Conservation (phyloP, 2,329 filamentous ascomycete species). For the Dactylellina parvicollis region DNA sequence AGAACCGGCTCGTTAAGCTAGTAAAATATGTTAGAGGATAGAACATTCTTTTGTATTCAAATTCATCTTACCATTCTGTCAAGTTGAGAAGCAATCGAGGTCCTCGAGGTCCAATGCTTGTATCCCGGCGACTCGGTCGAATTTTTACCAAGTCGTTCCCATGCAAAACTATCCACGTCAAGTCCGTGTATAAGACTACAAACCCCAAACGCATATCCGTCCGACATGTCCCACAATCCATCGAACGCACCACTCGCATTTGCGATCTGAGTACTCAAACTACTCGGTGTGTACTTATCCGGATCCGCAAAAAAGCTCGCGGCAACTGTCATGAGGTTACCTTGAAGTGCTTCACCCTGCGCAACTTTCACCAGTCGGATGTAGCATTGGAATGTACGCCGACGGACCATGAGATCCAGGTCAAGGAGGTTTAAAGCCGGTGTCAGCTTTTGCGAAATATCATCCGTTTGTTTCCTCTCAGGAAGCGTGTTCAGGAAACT, state of each 20-base stretch:
- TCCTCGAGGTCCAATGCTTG: slow-evolving; percentile 58
- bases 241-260: slow-evolving; percentile 90
- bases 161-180: slow-evolving; percentile 74
- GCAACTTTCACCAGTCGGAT: slow-evolving; percentile 89
- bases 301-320: slow-evolving; percentile 93
- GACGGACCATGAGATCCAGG: slow-evolving; percentile 89
- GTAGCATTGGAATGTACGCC: slow-evolving; percentile 93
- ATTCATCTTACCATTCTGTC: slow-evolving; percentile 62
- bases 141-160: slow-evolving; percentile 62
- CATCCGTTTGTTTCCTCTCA: slow-evolving; percentile 81
- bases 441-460: slow-evolving; percentile 82
- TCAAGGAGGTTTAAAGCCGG: slow-evolving; percentile 89
- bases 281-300: slow-evolving; percentile 84
- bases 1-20: slow-evolving; percentile 58
- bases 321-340: slow-evolving; percentile 87
- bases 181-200: slow-evolving; percentile 85
- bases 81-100: slow-evolving; percentile 58
- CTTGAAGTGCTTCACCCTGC: slow-evolving; percentile 86
- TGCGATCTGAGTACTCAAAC: slow-evolving; percentile 88
- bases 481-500: slow-evolving; percentile 88
- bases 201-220: slow-evolving; percentile 94
- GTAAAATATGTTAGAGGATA: slow-evolving; percentile 54
- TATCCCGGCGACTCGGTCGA: slow-evolving; percentile 54
- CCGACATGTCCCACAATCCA: slow-evolving; percentile 90
- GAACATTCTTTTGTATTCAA: slow-evolving; percentile 7